Percentiles rank a stretch among this genome's conserved stretches.
These are phyloP conservation scores for Austroboletus eburneus DNA, from an alignment of 768 basidiomycete genomes.

Conservation along the genomic window DNA sequence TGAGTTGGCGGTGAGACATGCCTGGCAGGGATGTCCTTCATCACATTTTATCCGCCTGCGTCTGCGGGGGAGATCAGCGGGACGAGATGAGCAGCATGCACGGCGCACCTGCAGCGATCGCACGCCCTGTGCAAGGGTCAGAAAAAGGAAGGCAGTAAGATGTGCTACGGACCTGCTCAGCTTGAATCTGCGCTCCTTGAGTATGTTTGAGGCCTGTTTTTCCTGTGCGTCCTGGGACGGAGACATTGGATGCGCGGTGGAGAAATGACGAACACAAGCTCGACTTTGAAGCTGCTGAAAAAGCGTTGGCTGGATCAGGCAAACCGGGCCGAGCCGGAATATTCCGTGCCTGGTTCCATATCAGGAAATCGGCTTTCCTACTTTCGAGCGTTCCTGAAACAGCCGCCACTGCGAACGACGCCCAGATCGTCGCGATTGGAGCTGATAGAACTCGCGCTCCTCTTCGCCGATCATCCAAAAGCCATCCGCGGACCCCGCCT, in stretches of 20 bases:
- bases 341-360: conserved; percentile 21
- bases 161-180: conserved; percentile 61
- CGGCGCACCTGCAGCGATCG: conserved; percentile 82
- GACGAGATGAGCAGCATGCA: neutral
- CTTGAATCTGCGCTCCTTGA: conserved; percentile 85
- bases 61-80: conserved; percentile 33
- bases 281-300: conserved; percentile 1
- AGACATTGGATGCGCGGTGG: conserved; percentile 18
- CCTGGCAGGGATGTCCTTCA: conserved; percentile 86
- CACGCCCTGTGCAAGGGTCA: conserved; percentile 57
- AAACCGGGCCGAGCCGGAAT: conserved; percentile 31
- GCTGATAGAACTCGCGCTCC: conserved; percentile 19
- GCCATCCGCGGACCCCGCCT: too few species aligned
- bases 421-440: conserved; percentile 21
- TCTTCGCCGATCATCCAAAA: conserved; percentile 26
- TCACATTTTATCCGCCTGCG: conserved; percentile 85
- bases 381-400: conserved; percentile 32
- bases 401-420: conserved; percentile 15
- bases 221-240: conserved; percentile 37
- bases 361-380: conserved; percentile 29
- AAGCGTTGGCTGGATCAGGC: neutral
- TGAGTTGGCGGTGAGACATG: conserved; percentile 78
- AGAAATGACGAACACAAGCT: neutral
- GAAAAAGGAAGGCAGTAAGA: neutral
- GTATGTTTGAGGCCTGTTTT: conserved; percentile 44